Percentiles rank a stretch among this genome's conserved stretches.
Evolutionary conservation across 1,284 basidiomycete genomes (phyloP).

Genomic region (Athelia psychrophila): DNA sequence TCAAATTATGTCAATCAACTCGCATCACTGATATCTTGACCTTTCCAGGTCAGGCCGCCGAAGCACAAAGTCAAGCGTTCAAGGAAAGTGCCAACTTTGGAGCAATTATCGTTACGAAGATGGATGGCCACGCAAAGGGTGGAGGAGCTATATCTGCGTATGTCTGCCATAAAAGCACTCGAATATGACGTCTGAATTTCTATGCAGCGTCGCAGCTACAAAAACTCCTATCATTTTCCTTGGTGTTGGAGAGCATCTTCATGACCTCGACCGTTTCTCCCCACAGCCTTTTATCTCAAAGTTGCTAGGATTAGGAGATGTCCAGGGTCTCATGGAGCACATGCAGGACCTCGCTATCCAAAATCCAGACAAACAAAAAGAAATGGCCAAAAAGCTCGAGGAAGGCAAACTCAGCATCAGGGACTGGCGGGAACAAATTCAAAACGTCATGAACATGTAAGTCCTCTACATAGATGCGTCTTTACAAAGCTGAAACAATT

Average conservation of each 20-base stretch:
- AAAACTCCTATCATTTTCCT: conserved; percentile 99
- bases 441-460: conserved; percentile 98
- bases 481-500: background rate
- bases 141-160: conserved; percentile 99
- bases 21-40: conserved; percentile 9
- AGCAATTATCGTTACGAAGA: conserved; percentile 99
- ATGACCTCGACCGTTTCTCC: conserved; percentile 94
- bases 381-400: conserved; percentile 97
- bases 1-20: background rate
- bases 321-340: conserved; percentile 96
- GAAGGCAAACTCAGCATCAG: conserved; percentile 96
- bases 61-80: conserved; percentile 94
- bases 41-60: conserved; percentile 88
- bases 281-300: conserved; percentile 98
- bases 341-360: conserved; percentile 94
- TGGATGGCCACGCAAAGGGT: conserved; percentile 99
- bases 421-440: conserved; percentile 97
- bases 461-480: conserved; percentile 2
- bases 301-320: conserved; percentile 92
- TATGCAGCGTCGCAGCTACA: conserved; percentile 88
- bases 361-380: conserved; percentile 96
- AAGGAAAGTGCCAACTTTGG: conserved; percentile 98
- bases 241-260: conserved; percentile 95
- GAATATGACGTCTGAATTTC: conserved; percentile 9
- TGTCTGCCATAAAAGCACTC: conserved; percentile 28